A percentile compares a stretch with the other conserved stretches of the same genome.
These are phyloP conservation scores for Vaccinium macrocarpon DNA, from an alignment of 148 eudicot genomes.

Conservation along the genomic window DNA sequence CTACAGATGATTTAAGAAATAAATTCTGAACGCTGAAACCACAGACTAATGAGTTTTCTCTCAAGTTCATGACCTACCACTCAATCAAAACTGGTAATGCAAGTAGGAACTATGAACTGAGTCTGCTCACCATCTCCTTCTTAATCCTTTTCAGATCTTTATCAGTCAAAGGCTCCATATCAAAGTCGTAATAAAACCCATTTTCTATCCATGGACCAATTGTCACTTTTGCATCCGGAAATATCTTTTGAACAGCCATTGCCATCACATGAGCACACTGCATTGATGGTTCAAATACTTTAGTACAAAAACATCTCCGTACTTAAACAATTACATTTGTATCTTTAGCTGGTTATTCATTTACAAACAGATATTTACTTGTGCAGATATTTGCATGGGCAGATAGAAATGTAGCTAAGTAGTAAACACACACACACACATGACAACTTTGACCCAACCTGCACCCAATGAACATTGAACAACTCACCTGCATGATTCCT, in stretches of 20 bases:
- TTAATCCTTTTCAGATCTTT: slow-evolving; percentile 87
- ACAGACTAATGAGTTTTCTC: slow-evolving; percentile 45
- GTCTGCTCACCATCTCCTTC: slow-evolving; percentile 93
- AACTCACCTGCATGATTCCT: not conserved
- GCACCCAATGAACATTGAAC: not conserved
- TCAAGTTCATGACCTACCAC: slow-evolving; percentile 25
- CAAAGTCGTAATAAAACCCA: slow-evolving; percentile 96
- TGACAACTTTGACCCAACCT: not conserved
- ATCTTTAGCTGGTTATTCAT: not conserved
- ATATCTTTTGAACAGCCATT: slow-evolving; percentile 98
- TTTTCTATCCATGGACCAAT: slow-evolving; percentile 99
- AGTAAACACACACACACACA: too few relatives aligned
- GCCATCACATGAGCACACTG: slow-evolving; percentile 99
- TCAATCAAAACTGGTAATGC: not conserved
- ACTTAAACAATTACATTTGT: not conserved
- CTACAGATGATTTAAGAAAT: slow-evolving; percentile 87
- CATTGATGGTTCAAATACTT: slow-evolving; percentile 21
- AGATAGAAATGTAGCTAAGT: not conserved
- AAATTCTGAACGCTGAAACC: slow-evolving; percentile 65
- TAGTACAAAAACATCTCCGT: slow-evolving; percentile 1
- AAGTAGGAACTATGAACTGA: slow-evolving; percentile 14
- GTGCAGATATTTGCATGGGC: not conserved
- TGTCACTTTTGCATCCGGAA: slow-evolving; percentile 93
- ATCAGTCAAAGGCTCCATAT: slow-evolving; percentile 96
- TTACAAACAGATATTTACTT: not conserved